phyloP scores from a whole-genome alignment of 116 monocot species.

The Thalassia testudinum region DNA sequence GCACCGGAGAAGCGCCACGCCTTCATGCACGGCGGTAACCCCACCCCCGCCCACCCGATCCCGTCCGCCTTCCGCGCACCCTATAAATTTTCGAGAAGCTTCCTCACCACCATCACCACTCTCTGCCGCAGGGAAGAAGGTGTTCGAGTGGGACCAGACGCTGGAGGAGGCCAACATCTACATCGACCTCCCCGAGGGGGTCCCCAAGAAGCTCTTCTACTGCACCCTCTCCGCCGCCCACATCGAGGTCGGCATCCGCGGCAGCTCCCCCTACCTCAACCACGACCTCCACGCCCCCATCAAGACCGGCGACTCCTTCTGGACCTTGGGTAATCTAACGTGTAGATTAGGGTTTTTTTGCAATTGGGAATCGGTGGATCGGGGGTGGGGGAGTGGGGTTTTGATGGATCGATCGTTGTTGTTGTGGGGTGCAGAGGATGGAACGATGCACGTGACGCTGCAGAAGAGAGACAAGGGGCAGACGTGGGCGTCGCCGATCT shows the following conservation, averaged over 20 bases:
- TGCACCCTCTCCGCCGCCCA: conserved; percentile 61
- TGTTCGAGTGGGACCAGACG: conserved; percentile 98
- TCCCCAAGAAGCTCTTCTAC: conserved; percentile 72
- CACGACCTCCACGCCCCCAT: conserved; percentile 61
- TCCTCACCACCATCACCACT: background rate
- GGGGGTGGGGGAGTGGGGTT: too few species aligned
- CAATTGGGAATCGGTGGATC: too few species aligned
- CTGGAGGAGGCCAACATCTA: conserved; percentile 90
- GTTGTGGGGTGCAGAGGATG: conserved; percentile 89
- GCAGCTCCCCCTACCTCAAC: conserved; percentile 81
- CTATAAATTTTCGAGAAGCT: background rate
- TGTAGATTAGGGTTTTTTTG: background rate
- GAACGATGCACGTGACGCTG: conserved; percentile 69
- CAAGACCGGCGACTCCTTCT: conserved; percentile 91
- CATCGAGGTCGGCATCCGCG: conserved; percentile 79
- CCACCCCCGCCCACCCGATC: background rate
- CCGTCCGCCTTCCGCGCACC: background rate
- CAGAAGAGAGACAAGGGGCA: conserved; percentile 90
- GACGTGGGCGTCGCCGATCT: conserved; percentile 83
- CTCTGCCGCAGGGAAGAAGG: conserved; percentile 50
- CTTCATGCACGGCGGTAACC: conserved; percentile 47
- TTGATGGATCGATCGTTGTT: too few species aligned
- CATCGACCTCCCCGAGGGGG: conserved; percentile 63
- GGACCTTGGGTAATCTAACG: conserved; percentile 95
- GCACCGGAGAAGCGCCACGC: conserved; percentile 62